Evolutionary conservation across 768 basidiomycete species (phyloP), one percentile per base, ranked within the genome.

Genomic region (Holtermanniella nyarrowii): DNA sequence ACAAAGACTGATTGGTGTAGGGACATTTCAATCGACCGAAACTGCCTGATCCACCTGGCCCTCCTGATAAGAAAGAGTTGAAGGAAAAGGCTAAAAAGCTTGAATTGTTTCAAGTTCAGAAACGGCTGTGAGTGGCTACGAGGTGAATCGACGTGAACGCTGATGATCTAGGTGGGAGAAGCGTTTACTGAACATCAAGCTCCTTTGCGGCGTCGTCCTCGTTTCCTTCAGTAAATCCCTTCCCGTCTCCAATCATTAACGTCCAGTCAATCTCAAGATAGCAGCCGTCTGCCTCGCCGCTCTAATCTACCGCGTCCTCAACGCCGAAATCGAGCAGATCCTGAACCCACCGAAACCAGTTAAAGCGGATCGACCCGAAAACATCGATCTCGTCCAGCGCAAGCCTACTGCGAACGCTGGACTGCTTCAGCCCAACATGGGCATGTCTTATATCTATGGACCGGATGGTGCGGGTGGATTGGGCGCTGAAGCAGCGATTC

Each of bases 21-120:
- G 65, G 65, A 40, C 65, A 67, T 52, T 67, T 67, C 59, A 67
- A 67, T 26, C 50, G 51, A 47, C 63, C 60, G 3, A 58, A 60
- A 44, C 16, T 65, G 12, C 48, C 55, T 41, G 21, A 39, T 22
- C 60, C 60, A 3, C 48, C 58, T 16, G 56, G 42, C 31, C 31
- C 31, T 13, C 54, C 52, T 2, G 59, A 60, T 43, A 40, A 47
- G 23, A 31, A 50, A 13, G 50, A 49, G 7, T 40, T 64, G 42
- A 48, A 62, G 46, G 58, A 40, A n/a, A 44, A 55, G 13, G 57
- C 56, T 12, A 52, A 62, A 53, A 53, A 58, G 43, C 54, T 49
- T 18, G 59, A 64, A 52, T 55, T 59, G 52, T 44, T 61, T 10
- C 62, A 64, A 25, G 54, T 23, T 11, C 54, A 60, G 22, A 41